Evolutionary conservation across 2,329 filamentous ascomycete species (phyloP).

Genomic region (Fusarium sp.): DNA sequence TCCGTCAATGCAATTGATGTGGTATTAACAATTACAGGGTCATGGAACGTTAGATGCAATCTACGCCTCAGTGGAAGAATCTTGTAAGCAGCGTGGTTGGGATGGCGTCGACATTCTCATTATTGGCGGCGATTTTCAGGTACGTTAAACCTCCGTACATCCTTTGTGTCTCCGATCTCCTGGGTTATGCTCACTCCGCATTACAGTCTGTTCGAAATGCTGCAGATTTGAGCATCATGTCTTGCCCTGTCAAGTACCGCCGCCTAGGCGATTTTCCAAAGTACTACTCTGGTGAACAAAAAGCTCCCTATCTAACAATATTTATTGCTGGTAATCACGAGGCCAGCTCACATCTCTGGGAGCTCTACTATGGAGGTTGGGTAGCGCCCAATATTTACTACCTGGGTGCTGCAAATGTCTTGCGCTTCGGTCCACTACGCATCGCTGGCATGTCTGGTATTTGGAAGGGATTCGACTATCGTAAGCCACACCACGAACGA

Average conservation of each 20-base stretch:
- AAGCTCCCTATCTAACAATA: conserved; percentile 88
- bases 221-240: conserved; percentile 87
- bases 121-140: conserved; percentile 96
- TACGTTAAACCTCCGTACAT: conserved; percentile 47
- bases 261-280: conserved; percentile 91
- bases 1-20: not conserved
- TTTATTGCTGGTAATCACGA: conserved; percentile 98
- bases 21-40: conserved; percentile 67
- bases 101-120: conserved; percentile 88
- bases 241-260: conserved; percentile 89
- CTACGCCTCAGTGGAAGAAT: conserved; percentile 80
- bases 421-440: conserved; percentile 85
- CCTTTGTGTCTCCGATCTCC: not conserved
- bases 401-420: conserved; percentile 89
- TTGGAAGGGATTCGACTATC: conserved; percentile 92
- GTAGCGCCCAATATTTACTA: conserved; percentile 98
- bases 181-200: conserved; percentile 23
- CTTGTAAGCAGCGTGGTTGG: conserved; percentile 81
- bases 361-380: conserved; percentile 97
- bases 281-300: conserved; percentile 85
- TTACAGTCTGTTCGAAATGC: conserved; percentile 85
- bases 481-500: conserved; percentile 84
- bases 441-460: conserved; percentile 94
- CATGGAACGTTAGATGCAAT: conserved; percentile 94
- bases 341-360: conserved; percentile 88